Conservation (phyloP, 257 asterid species). For the Solanum pimpinellifolium region DNA sequence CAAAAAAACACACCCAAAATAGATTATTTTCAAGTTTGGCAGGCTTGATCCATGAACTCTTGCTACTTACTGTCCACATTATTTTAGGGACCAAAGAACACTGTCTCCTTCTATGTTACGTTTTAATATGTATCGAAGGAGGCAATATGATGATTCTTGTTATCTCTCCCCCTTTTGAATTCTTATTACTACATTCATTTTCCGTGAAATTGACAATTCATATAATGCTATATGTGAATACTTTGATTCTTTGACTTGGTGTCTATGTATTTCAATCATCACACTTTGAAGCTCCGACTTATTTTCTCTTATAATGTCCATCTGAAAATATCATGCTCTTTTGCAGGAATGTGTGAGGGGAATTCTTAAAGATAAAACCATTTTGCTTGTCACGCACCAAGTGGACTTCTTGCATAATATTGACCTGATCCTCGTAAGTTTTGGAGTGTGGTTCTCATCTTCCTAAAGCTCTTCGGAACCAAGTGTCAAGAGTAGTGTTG, state of each 20-base stretch:
- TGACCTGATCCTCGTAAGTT: conserved; percentile 72
- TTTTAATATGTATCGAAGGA: neutral
- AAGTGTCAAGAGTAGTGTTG: neutral
- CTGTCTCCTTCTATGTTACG: neutral
- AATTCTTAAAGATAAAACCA: conserved; percentile 64
- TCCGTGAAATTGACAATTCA: neutral
- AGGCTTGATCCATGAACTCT: neutral
- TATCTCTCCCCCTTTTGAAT: neutral
- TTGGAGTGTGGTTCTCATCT: neutral
- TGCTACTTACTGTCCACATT: neutral
- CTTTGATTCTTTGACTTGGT: neutral
- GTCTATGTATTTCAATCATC: neutral
- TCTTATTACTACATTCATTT: neutral
- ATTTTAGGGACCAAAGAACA: neutral
- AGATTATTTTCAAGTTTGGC: neutral
- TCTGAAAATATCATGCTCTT: neutral
- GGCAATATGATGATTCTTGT: neutral
- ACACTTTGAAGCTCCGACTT: neutral
- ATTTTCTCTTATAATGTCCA: neutral
- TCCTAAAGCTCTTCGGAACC: neutral
- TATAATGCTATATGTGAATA: neutral
- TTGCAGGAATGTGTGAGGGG: conserved; percentile 89
- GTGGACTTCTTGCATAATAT: conserved; percentile 95
- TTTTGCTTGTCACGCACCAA: conserved; percentile 91
- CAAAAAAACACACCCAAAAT: neutral